Base-by-base conservation (phyloP, 495 filamentous ascomycete genomes). In the Aspergillus baeticus region DNA sequence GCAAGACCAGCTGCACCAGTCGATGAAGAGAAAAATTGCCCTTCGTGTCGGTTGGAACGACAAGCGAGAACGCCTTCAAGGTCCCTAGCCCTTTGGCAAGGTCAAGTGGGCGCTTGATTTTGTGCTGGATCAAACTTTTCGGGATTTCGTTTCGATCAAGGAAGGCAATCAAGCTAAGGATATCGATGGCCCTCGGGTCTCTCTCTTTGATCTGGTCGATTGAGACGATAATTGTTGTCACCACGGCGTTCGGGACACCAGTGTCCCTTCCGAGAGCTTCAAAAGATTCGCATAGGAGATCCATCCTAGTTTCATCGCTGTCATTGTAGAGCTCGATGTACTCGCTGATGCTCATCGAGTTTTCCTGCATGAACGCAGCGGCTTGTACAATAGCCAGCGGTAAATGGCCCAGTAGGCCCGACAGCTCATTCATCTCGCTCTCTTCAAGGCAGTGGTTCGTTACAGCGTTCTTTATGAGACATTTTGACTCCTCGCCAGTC, bases 101-200 rank as follows among this genome's bases (percentile, higher is more conserved):
- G 14, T 69, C 62, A 15, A 72, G 13, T 2, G 57, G 44, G 8
- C 59, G 54, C 13, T 69, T 47, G 13, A 57, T 44, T 38, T 65
- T 58, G 10, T 52, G 8, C 31, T 50, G 49, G 6, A 81, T 60
- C 37, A 77, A 62, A 31, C 60, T 55, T 11, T 66, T 54, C 4
- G 75, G 70, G 46, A 81, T 77, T 11, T 63, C 66, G 33, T 77
- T 67, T 20, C 71, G 66, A 53, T 77, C 74, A 13, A 78, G 60
- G 15, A 74, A 56, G 44, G 68, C 62, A 62, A 81, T 77, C 7
- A 79, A 64, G 8, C 68, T 73, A n/a, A 81, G 65, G 21, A 79
- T 59, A 8, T 78, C 64, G 15, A 69, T 63, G 21, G 77, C 76
- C 13, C 67, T 66, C n/a, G 64, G 54, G 13, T 71, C 58, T 41